Evolutionary conservation across 2,329 filamentous ascomycete genomes (phyloP).

Genomic region (Blastomyces parvus): DNA sequence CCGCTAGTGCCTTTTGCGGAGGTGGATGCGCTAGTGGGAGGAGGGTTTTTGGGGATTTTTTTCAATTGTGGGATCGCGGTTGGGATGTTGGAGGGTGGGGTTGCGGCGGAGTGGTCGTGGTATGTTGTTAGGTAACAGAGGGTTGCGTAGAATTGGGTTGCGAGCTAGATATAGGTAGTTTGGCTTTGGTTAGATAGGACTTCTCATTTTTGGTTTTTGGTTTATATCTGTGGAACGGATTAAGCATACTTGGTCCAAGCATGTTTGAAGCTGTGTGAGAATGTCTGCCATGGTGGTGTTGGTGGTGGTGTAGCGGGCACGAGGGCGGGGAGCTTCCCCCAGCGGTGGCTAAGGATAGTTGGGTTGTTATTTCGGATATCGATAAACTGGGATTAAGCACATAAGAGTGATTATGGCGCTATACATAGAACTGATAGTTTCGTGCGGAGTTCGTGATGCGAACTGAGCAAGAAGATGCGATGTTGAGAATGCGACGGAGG

Average conservation of each 20-base stretch:
- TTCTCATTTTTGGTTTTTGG: not conserved
- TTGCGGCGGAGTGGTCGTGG: slow-evolving; percentile 36
- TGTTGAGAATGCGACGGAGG: not conserved
- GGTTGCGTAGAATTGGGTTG: slow-evolving; percentile 44
- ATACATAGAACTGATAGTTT: not conserved
- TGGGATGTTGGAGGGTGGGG: slow-evolving; percentile 24
- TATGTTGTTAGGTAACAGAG: slow-evolving; percentile 41
- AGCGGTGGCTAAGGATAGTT: not conserved
- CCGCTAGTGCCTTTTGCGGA: slow-evolving; percentile 20
- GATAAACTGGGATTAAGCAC: not conserved
- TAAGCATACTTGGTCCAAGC: slow-evolving; percentile 38
- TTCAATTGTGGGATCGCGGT: slow-evolving; percentile 31
- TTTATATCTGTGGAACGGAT: not conserved
- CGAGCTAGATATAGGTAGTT: slow-evolving; percentile 27
- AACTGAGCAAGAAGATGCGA: not conserved
- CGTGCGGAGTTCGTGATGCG: not conserved
- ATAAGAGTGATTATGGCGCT: not conserved
- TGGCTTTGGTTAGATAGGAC: not conserved
- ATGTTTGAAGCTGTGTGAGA: slow-evolving; percentile 43
- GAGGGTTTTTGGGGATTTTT: slow-evolving; percentile 34
- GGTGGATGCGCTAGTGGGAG: slow-evolving; percentile 22
- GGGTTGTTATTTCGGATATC: not conserved
- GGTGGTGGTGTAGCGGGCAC: not conserved
- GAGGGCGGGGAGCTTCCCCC: not conserved
- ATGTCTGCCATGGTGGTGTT: slow-evolving; percentile 36